These are phyloP conservation scores for Komagataea norvegica DNA, from an alignment of 1,139 yeast species.

Conservation along the genomic window DNA sequence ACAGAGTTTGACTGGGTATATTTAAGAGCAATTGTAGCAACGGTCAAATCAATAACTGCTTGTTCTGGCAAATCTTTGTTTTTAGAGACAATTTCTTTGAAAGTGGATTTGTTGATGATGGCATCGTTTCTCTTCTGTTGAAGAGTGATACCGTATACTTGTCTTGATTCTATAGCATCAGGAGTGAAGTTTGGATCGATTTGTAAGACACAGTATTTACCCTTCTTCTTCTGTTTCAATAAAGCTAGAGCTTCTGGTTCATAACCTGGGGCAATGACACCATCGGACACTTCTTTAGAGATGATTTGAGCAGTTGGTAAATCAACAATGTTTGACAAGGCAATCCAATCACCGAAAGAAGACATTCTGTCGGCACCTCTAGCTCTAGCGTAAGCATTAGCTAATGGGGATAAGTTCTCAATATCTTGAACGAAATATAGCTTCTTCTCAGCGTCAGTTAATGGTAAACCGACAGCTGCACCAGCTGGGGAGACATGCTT, in stretches of 20 bases:
- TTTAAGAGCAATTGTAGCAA: constrained; percentile 94
- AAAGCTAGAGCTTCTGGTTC: constrained; percentile 88
- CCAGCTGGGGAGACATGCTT: constrained; percentile 99
- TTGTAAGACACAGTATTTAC: constrained; percentile 93
- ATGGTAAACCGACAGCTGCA: constrained; percentile 93
- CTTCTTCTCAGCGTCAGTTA: constrained; percentile 86
- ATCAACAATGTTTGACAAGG: constrained; percentile 93
- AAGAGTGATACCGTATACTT: constrained; percentile 90
- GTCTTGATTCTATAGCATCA: constrained; percentile 78
- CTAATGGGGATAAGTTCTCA: constrained; percentile 92
- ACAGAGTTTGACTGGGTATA: constrained; percentile 98
- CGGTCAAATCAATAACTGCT: constrained; percentile 88
- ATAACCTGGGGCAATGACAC: constrained; percentile 97
- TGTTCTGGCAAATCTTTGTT: constrained; percentile 87
- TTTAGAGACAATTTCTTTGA: constrained; percentile 85
- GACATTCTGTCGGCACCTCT: constrained; percentile 99
- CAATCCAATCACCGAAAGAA: constrained; percentile 97
- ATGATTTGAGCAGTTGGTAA: constrained; percentile 95
- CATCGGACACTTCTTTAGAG: constrained; percentile 95
- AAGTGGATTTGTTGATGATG: constrained; percentile 79
- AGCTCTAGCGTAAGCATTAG: constrained; percentile 98
- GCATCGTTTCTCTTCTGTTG: constrained; percentile 99
- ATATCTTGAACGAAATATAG: constrained; percentile 92
- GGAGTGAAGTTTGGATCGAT: constrained; percentile 94
- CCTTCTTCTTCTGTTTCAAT: constrained; percentile 88